Base-by-base conservation (phyloP, 441 rosid genomes). In the Iberis amara region DNA sequence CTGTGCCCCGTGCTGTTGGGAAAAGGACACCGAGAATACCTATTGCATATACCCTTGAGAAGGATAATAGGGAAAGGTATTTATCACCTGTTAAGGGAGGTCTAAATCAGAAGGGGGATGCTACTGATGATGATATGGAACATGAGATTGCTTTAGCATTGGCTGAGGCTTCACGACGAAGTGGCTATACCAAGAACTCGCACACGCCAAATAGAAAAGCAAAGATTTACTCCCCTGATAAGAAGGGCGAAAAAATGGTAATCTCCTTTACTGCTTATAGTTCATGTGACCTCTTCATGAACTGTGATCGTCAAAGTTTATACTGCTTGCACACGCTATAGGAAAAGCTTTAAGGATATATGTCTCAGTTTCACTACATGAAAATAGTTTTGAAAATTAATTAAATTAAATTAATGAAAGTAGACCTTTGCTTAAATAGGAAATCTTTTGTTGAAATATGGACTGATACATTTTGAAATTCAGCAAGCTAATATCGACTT, bases 401-500 rank as follows among this genome's bases (percentile, higher is more conserved):
- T 13, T 42, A 30, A 46, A 18, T 31, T 37, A 23, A 10, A 11
- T 40, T 31, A 48, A 40, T 21, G 13, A 15, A 66, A 27, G 6
- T 28, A 11, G 31, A 36, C 49, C 5, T 43, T 28, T 38, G 23
- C 24, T 49, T 36, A 28, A 60, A 15, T 61, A 28, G 24, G 32
- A 55, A 36, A 39, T 49, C 11, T 48, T 30, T 54, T 31, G 54
- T 42, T 36, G 33, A 43, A 36, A 43, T 43, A 31, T 14, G 43
- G 58, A 49, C 67, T 67, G 40, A 65, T 27, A 51, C 5, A 24
- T 66, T 51, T 44, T 69, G 63, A 57, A 50, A 33, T 62, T 37
- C 78, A 85, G 96, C 73, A 37, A 54, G 79, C 79, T 50, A 91
- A 79, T 64, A 74, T 85, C 55, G 85, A 79, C 73, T 73, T 72